A percentile compares a stretch with the other conserved stretches of the same genome.
Conservation (phyloP, 805 yeast genomes). For the Lachancea fermentati region DNA sequence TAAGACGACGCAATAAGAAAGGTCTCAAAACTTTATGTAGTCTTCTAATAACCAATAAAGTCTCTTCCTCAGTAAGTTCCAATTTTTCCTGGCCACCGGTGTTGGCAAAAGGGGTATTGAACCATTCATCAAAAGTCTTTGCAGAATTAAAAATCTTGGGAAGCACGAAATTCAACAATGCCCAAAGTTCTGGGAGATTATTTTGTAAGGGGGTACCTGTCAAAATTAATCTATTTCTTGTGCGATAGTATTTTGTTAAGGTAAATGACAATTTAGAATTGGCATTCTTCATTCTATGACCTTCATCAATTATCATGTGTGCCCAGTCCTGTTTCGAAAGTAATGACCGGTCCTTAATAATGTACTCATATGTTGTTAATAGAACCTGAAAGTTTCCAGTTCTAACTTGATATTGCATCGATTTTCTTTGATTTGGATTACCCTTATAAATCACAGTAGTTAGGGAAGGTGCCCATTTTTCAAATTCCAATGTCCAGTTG, state of each 20-base stretch:
- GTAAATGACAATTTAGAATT: slow-evolving; percentile 69
- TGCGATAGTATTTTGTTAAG: slow-evolving; percentile 62
- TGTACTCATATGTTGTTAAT: slow-evolving; percentile 76
- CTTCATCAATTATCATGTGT: slow-evolving; percentile 88
- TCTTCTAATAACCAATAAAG: slow-evolving; percentile 74
- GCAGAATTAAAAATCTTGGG: slow-evolving; percentile 84
- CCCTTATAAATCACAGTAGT: slow-evolving; percentile 74
- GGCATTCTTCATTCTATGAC: slow-evolving; percentile 82
- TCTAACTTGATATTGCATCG: slow-evolving; percentile 57
- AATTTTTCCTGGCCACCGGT: slow-evolving; percentile 78
- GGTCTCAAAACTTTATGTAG: slow-evolving; percentile 83
- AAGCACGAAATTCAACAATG: slow-evolving; percentile 70
- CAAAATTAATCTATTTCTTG: slow-evolving; percentile 71
- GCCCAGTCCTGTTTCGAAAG: slow-evolving; percentile 68
- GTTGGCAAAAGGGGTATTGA: slow-evolving; percentile 81
- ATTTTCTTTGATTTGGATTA: slow-evolving; percentile 63
- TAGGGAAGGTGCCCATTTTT: slow-evolving; percentile 82
- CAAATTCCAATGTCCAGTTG: slow-evolving; percentile 81
- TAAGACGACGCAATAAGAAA: slow-evolving; percentile 74
- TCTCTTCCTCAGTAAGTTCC: slow-evolving; percentile 81
- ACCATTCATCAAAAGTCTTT: slow-evolving; percentile 85
- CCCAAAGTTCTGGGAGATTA: slow-evolving; percentile 83
- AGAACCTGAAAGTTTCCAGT: slow-evolving; percentile 69
- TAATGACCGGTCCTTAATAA: slow-evolving; percentile 69
- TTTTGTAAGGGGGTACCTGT: slow-evolving; percentile 89